Evolutionary conservation across 208 protist species (phyloP).

Genomic region (Acanthamoeba healyi): DNA sequence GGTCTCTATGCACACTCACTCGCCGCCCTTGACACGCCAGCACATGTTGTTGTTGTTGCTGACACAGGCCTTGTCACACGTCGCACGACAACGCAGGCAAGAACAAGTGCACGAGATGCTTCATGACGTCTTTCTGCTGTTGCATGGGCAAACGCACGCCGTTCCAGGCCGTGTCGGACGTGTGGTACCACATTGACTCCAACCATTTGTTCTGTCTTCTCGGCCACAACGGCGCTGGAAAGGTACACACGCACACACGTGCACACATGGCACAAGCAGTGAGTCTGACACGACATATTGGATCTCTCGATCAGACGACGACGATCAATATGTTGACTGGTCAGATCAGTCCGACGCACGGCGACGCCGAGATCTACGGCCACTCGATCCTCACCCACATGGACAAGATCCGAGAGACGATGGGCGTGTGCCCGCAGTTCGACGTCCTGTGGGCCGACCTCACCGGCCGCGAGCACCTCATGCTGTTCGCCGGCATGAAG

Average conservation of each 20-base stretch:
- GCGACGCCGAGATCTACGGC: constrained; percentile 85
- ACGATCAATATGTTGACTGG: constrained; percentile 89
- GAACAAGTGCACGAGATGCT: constrained; percentile 46
- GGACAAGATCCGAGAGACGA: constrained; percentile 88
- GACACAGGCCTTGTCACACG: too few relatives aligned
- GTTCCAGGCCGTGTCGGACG: constrained; percentile 11
- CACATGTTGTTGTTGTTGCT: background rate
- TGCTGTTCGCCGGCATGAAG: constrained; percentile 61
- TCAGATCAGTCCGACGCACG: constrained; percentile 89
- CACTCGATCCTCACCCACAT: constrained; percentile 87
- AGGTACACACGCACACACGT: background rate
- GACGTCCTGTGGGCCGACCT: constrained; percentile 95
- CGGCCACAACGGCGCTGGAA: constrained; percentile 70
- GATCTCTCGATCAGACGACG: constrained; percentile 67
- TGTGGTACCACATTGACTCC: constrained; percentile 76
- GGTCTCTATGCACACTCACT: background rate
- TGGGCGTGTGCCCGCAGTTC: constrained; percentile 97
- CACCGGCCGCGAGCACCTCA: constrained; percentile 95
- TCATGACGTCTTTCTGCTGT: constrained; percentile 45
- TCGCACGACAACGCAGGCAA: constrained; percentile 1
- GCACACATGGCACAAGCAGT: background rate
- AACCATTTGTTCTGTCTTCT: constrained; percentile 78
- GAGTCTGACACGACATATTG: background rate
- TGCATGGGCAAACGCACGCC: background rate
- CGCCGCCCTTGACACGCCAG: background rate